Evolutionary conservation across 768 basidiomycete species (phyloP), one percentile per base, ranked within the genome.

Genomic region (Pisolithus marmoratus): DNA sequence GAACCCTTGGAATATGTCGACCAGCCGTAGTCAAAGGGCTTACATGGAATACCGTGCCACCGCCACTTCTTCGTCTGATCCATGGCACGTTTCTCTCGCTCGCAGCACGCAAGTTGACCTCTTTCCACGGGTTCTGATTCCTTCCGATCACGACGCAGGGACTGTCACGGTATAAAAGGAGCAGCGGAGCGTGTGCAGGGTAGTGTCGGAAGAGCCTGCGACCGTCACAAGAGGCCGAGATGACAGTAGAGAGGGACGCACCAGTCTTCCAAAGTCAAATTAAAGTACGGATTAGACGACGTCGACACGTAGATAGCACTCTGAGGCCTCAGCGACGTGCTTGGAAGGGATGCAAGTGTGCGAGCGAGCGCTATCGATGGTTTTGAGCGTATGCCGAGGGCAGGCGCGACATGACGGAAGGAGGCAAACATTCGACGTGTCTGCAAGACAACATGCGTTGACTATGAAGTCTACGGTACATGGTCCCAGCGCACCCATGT

Each of bases 81-180:
- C 91, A 88, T 0, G 90, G 90, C 17, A 93, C 76, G 4, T 72
- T 74, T 54, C 73, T 66, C 40, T 66, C 51, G 11, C 70, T 67
- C 6, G 93, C 73, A 1, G 80, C 75, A 6, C 63, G 54, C 46
- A 94, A 77, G 60, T 95, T 94, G 58, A 94, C 84, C 63, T 99
- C 95, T 65, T 92, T 96, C 95, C 95, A 98, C 15, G 94, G 95
- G 59, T 96, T 97, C 73, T 99, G 96, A 65, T 97, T 94, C 48
- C 95, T 75, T 0, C 95, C 95, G 50, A 98, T 90, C 49, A 99
- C 79, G 17, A 98, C 91, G 61, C 93, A 94, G 3, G 93, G 91
- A 0, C 71, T 66, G 63, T 97, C 89, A 27, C 91, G 82, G 66
- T 97, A 99, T 50, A 99, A 69, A 43, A 96, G 77, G 19, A 99